A percentile compares a stretch with the other conserved stretches of the same genome.
phyloP scores from a whole-genome alignment of 768 basidiomycete genomes.

The Lactarius indigo region DNA sequence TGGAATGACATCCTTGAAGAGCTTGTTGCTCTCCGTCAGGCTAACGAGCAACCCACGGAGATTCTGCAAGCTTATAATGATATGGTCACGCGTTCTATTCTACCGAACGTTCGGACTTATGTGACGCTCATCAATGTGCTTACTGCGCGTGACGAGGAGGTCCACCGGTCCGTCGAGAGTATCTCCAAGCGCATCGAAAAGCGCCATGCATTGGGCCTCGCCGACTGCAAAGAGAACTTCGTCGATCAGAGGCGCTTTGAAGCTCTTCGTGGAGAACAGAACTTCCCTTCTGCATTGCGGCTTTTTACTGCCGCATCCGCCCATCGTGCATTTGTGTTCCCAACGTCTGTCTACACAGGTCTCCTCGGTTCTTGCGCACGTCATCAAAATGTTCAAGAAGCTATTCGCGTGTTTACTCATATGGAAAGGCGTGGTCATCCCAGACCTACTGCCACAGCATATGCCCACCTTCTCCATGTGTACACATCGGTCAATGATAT shows the following conservation, averaged over 20 bases:
- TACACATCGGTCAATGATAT: constrained; percentile 54
- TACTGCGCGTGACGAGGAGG: constrained; percentile 63
- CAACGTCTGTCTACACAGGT: constrained; percentile 41
- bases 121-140: constrained; percentile 56
- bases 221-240: constrained; percentile 31
- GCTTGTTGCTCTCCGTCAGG: constrained; percentile 42
- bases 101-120: constrained; percentile 65
- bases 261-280: constrained; percentile 57
- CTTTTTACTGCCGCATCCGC: constrained; percentile 62
- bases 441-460: constrained; percentile 39
- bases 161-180: constrained; percentile 40
- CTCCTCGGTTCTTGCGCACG: constrained; percentile 62
- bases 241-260: constrained; percentile 40
- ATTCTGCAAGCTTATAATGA: constrained; percentile 69
- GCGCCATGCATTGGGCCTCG: constrained; percentile 38
- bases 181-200: constrained; percentile 36
- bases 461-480: constrained; percentile 53
- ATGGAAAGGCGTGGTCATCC: constrained; percentile 45
- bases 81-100: constrained; percentile 57
- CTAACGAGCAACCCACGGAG: constrained; percentile 51
- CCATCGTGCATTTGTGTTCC: constrained; percentile 35
- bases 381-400: constrained; percentile 54
- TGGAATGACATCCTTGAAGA: constrained; percentile 64
- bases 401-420: constrained; percentile 62
- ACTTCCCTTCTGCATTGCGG: constrained; percentile 65